Conservation (phyloP, 176 grass and related monocot genomes). For the Secale cereale region DNA sequence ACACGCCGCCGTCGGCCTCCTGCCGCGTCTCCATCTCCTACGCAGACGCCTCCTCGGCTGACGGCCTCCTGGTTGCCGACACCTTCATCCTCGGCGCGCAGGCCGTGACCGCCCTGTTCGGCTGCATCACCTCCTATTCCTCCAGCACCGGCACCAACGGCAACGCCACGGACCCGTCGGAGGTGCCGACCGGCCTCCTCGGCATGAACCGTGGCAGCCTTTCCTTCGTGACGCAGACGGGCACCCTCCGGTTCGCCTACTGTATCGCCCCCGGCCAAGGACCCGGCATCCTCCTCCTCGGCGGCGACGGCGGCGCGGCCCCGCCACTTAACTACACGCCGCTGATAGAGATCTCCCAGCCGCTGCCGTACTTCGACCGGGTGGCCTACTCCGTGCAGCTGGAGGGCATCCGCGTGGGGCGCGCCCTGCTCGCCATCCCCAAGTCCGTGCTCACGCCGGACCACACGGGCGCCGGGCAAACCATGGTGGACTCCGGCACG, state of each 20-base stretch:
- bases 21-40: constrained; percentile 81
- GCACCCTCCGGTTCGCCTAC: constrained; percentile 66
- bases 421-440: constrained; percentile 57
- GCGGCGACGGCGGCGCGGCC: constrained; percentile 15
- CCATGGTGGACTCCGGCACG: constrained; percentile 80
- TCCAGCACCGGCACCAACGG: neutral
- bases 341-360: constrained; percentile 55
- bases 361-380: constrained; percentile 82
- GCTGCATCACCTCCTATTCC: constrained; percentile 64
- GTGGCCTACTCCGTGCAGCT: constrained; percentile 82
- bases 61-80: constrained; percentile 58
- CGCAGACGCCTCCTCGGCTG: constrained; percentile 64
- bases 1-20: constrained; percentile 15
- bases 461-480: constrained; percentile 87
- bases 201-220: constrained; percentile 83
- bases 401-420: constrained; percentile 70
- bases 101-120: constrained; percentile 49
- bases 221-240: constrained; percentile 78
- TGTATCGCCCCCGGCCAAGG: constrained; percentile 53
- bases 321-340: constrained; percentile 69
- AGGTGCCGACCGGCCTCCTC: constrained; percentile 42
- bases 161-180: neutral
- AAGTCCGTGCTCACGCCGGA: constrained; percentile 65
- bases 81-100: constrained; percentile 43
- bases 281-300: constrained; percentile 70